phyloP scores from a whole-genome alignment of 1,284 basidiomycete genomes.

The Kalmanozyma brasiliensis region DNA sequence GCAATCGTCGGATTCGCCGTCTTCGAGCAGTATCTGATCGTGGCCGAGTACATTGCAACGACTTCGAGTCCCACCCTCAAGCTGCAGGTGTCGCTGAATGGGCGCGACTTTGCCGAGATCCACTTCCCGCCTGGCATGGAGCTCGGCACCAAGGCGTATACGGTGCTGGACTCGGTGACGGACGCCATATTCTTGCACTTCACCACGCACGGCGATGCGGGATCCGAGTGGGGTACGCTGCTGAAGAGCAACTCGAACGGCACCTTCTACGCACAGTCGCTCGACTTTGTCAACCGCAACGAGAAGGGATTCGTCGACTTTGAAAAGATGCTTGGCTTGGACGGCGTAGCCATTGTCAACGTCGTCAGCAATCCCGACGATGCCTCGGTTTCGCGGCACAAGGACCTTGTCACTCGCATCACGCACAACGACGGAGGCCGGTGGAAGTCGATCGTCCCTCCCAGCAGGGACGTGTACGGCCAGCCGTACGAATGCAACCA shows the following conservation, averaged over 20 bases:
- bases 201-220: constrained; percentile 82
- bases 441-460: constrained; percentile 86
- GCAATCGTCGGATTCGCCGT: constrained; percentile 92
- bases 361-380: constrained; percentile 84
- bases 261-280: constrained; percentile 89
- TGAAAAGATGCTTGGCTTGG: constrained; percentile 95
- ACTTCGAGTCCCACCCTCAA: constrained; percentile 65
- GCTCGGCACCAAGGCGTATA: constrained; percentile 89
- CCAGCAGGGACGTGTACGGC: constrained; percentile 80
- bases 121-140: constrained; percentile 89
- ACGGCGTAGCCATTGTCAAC: constrained; percentile 94
- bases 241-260: constrained; percentile 97
- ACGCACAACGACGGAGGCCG: constrained; percentile 96
- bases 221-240: constrained; percentile 87
- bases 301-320: constrained; percentile 90
- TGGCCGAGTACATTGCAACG: constrained; percentile 79
- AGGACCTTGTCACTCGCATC: constrained; percentile 85
- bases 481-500: constrained; percentile 78
- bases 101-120: constrained; percentile 82
- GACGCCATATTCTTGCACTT: constrained; percentile 93
- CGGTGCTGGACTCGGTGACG: constrained; percentile 92
- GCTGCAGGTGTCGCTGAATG: constrained; percentile 93
- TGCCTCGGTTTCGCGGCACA: constrained; percentile 78
- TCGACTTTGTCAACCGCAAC: constrained; percentile 90
- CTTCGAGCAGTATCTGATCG: constrained; percentile 93